Base-by-base conservation (phyloP, 306 rosid species). In the Clitoria ternatea region DNA sequence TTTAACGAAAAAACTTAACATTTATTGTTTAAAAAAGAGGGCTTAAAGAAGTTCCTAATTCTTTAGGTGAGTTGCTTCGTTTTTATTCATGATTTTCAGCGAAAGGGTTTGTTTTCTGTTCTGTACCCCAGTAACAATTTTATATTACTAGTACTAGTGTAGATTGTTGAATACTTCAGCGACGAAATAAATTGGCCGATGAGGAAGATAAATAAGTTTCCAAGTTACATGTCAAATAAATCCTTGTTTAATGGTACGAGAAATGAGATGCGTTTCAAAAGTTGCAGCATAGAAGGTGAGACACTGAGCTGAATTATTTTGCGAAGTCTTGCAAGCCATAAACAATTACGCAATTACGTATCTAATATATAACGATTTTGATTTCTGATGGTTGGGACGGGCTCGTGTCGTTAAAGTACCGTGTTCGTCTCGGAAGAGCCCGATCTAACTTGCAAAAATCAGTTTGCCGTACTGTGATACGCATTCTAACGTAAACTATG, bases 1-100 rank as follows among this genome's bases (percentile, higher is more conserved):
- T 83, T 79, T 74, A 33, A 61, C 39, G 15, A 54, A 37, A 35
- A 43, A 26, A 29, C 54, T 14, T 49, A 18, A 2, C 26, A 49
- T 44, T 57, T 47, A 55, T 70, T 75, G 45, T 70, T 74, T 62
- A 27, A 32, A 64, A 64, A 62, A 20, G 48, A 56, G 77, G 30
- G 66, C 50, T 24, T 9, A 27, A 52, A 61, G 53, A 72, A 61
- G 75, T 30, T 35, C 17, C 26, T 60, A n/a, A 45, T 61, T 65
- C 74, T 54, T 60, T 24, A 2, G 19, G 18, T 45, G 19, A 1
- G 13, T 39, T 24, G 44, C 5, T 40, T 32, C 19, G 14, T 14
- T 45, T 50, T 48, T n/a, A 48, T 26, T 65, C 32, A 27, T 14
- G 44, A 20, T 45, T 17, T 17, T 26, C 52, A 20, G 36, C 37